phyloP scores from a whole-genome alignment of 2,329 filamentous ascomycete species.

The Monilinia aucupariae region DNA sequence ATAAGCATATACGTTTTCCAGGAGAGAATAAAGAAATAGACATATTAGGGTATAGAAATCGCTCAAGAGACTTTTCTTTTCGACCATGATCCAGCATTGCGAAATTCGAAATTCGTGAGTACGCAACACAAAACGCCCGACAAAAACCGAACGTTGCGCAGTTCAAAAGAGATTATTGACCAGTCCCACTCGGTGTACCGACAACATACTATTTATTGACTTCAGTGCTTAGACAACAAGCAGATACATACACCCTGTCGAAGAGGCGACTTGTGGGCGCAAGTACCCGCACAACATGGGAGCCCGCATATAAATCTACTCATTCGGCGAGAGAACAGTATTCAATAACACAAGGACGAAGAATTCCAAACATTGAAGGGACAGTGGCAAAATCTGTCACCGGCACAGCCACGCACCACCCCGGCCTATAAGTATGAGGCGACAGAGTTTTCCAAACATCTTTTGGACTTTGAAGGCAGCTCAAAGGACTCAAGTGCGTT shows the following conservation, averaged over 20 bases:
- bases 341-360: background rate
- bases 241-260: slow-evolving; percentile 1
- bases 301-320: background rate
- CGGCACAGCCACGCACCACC: background rate
- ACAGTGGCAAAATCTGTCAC: slow-evolving; percentile 2
- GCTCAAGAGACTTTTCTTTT: background rate
- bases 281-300: slow-evolving; percentile 1
- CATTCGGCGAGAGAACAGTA: background rate
- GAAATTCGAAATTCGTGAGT: background rate
- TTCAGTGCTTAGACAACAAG: slow-evolving; percentile 1
- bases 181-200: slow-evolving; percentile 5
- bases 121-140: background rate
- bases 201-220: background rate
- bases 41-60: slow-evolving; percentile 1
- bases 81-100: background rate
- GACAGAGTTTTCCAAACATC: background rate
- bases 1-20: background rate
- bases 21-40: background rate
- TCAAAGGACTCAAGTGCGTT: background rate
- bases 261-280: background rate
- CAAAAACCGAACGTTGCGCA: background rate
- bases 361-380: background rate
- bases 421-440: background rate
- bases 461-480: background rate
- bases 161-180: background rate